Conservation (phyloP, 2,329 filamentous ascomycete genomes). For the Pseudogymnoascus pannorum region DNA sequence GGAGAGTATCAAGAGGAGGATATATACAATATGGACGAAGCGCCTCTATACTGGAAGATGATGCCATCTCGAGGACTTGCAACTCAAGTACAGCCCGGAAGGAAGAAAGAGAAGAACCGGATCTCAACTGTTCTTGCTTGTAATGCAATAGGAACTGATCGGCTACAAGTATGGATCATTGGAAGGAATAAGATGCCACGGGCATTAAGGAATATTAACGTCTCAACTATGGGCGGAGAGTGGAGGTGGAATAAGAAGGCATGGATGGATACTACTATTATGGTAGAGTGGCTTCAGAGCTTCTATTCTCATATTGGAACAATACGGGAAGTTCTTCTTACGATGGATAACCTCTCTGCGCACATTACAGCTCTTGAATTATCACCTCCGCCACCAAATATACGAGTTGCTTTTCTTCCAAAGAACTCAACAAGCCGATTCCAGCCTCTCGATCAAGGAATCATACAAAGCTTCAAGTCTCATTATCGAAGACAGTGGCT, state of each 20-base stretch:
- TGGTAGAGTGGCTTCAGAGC: conserved; percentile 11
- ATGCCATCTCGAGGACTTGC: conserved; percentile 15
- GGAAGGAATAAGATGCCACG: no score
- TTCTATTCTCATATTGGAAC: conserved; percentile 10
- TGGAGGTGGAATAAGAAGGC: no score
- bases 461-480: conserved; percentile 11
- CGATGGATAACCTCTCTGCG: conserved; percentile 10
- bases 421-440: conserved; percentile 9
- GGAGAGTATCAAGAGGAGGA: no score
- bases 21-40: no score
- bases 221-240: no score
- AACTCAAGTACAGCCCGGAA: neutral
- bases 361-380: conserved; percentile 10
- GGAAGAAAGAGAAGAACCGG: conserved; percentile 6
- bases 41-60: conserved; percentile 18
- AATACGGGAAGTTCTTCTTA: conserved; percentile 9
- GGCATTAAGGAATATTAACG: no score
- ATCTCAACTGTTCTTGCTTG: neutral
- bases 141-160: conserved; percentile 10
- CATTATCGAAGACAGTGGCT: conserved; percentile 10
- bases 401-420: conserved; percentile 10
- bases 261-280: conserved; percentile 8
- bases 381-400: conserved; percentile 8
- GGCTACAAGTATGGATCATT: no score
- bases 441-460: conserved; percentile 13